These are phyloP conservation scores for Penicillium sp. DNA, from an alignment of 2,329 filamentous ascomycete species.

Conservation along the genomic window DNA sequence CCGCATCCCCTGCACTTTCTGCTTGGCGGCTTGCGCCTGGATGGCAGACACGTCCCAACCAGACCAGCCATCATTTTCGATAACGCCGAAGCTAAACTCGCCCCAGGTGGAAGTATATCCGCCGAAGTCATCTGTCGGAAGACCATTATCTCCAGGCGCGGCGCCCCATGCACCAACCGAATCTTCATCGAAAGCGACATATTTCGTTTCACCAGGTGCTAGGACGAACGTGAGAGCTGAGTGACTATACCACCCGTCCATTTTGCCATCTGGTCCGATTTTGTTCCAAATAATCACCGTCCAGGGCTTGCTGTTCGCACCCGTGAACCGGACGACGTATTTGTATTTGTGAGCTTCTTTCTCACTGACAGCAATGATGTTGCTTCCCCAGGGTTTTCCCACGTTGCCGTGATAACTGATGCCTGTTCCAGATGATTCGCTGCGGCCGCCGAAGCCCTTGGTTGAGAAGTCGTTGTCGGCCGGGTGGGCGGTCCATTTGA, in stretches of 20 bases:
- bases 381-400: conserved; percentile 45
- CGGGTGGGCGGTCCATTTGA: conserved; percentile 29
- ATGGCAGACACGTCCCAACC: conserved; percentile 49
- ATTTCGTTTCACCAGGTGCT: conserved; percentile 35
- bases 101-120: conserved; percentile 44
- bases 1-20: conserved; percentile 39
- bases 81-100: conserved; percentile 43
- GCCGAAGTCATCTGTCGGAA: conserved; percentile 37
- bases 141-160: conserved; percentile 25
- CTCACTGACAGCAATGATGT: conserved; percentile 42
- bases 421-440: conserved; percentile 21
- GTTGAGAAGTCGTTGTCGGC: conserved; percentile 24
- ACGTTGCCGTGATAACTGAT: conserved; percentile 41
- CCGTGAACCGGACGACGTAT: conserved; percentile 41
- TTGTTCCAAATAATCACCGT: conserved; percentile 47
- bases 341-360: conserved; percentile 37
- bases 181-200: conserved; percentile 45
- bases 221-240: conserved; percentile 39
- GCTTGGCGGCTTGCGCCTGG: conserved; percentile 35
- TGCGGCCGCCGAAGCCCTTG: conserved; percentile 38
- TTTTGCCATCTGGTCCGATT: conserved; percentile 37
- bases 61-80: conserved; percentile 39
- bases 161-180: conserved; percentile 44
- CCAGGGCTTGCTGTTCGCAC: conserved; percentile 36
- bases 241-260: conserved; percentile 44